Conservation (phyloP, 2,329 filamentous ascomycete genomes). For the Emmonsiellopsis sp. region DNA sequence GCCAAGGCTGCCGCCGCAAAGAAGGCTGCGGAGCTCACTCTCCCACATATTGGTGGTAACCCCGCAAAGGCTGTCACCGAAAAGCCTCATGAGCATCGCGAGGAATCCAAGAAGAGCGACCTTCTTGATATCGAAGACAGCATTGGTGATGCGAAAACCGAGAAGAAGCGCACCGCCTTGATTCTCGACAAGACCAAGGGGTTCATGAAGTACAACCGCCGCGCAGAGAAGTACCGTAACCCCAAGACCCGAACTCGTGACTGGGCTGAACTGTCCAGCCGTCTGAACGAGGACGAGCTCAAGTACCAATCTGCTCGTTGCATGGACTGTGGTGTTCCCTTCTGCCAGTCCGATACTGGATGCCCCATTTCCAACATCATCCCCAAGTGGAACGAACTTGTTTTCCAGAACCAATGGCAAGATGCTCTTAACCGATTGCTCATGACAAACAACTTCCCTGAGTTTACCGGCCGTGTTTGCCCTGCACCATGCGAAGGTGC, state of each 20-base stretch:
- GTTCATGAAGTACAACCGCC: slow-evolving; percentile 95
- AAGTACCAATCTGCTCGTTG: slow-evolving; percentile 95
- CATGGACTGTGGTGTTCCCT: slow-evolving; percentile 98
- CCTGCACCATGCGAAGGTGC: slow-evolving; percentile 94
- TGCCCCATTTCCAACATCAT: slow-evolving; percentile 98
- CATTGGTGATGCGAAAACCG: slow-evolving; percentile 68
- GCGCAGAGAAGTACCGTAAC: slow-evolving; percentile 84
- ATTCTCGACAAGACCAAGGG: slow-evolving; percentile 96
- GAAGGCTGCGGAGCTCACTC: slow-evolving; percentile 68
- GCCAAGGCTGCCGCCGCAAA: slow-evolving; percentile 77
- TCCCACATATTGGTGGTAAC: slow-evolving; percentile 62
- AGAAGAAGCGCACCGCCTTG: slow-evolving; percentile 82
- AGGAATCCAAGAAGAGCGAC: slow-evolving; percentile 56
- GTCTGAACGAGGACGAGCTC: slow-evolving; percentile 85
- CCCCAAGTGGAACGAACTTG: slow-evolving; percentile 87
- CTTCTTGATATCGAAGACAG: slow-evolving; percentile 87
- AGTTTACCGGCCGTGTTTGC: slow-evolving; percentile 95
- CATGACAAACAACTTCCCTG: slow-evolving; percentile 98
- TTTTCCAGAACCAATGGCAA: slow-evolving; percentile 69
- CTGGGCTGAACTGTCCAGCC: slow-evolving; percentile 82
- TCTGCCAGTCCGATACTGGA: slow-evolving; percentile 92
- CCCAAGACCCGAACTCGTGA: slow-evolving; percentile 78
- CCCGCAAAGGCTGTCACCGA: slow-evolving; percentile 27
- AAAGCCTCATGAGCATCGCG: slow-evolving; percentile 51
- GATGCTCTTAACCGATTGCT: slow-evolving; percentile 85